Evolutionary conservation across 2,329 filamentous ascomycete species (phyloP).

Genomic region (Aspergillus fijiensis): DNA sequence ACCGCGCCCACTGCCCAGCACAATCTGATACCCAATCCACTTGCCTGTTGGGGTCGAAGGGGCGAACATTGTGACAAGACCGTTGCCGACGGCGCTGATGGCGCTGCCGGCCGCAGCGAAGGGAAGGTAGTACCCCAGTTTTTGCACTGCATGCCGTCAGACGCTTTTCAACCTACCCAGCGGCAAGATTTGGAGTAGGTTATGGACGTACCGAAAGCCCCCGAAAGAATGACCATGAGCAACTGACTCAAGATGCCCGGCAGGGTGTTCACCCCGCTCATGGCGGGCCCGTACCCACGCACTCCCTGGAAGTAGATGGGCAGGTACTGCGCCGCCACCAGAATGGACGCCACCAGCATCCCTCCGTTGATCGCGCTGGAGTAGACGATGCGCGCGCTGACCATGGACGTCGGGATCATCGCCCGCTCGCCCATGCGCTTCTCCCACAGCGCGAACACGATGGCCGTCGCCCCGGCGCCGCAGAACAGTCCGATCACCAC

Average conservation of each 20-base stretch:
- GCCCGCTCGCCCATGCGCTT: conserved; percentile 42
- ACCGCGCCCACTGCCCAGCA: conserved; percentile 38
- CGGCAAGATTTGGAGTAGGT: no score
- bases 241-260: background rate
- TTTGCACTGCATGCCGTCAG: no score
- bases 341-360: background rate
- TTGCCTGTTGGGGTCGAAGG: conserved; percentile 30
- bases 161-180: no score
- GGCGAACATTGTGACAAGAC: conserved; percentile 42
- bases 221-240: no score
- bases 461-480: background rate
- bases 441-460: conserved; percentile 28
- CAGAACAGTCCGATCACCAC: background rate
- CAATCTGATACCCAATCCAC: conserved; percentile 43
- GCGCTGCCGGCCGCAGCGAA: conserved; percentile 39
- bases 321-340: background rate
- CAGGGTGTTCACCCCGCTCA: background rate
- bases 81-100: conserved; percentile 41
- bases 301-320: background rate
- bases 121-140: conserved; percentile 41
- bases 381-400: conserved; percentile 21
- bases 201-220: no score
- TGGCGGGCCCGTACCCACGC: background rate
- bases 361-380: conserved; percentile 30
- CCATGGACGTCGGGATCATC: conserved; percentile 40